These are phyloP conservation scores for Mucor irregularis DNA, from an alignment of 371 early-diverging fungal genomes.

Conservation along the genomic window DNA sequence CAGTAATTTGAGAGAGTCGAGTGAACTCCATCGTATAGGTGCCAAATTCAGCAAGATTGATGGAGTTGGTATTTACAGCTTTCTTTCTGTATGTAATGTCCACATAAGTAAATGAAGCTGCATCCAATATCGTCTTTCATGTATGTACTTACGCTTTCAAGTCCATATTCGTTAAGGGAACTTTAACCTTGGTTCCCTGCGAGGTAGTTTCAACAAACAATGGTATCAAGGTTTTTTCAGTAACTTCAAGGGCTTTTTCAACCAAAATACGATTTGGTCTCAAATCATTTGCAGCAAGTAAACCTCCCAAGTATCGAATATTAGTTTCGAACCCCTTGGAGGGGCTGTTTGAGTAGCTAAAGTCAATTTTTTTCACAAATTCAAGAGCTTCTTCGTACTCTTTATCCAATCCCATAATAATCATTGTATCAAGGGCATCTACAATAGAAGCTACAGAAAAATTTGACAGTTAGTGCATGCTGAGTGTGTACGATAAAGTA, in stretches of 20 bases:
- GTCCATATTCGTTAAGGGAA: slow-evolving; percentile 78
- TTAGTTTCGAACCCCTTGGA: slow-evolving; percentile 72
- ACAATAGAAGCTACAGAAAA: slow-evolving; percentile 62
- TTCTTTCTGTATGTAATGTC: background rate
- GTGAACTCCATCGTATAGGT: slow-evolving; percentile 86
- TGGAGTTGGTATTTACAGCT: background rate
- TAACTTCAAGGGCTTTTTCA: slow-evolving; percentile 73
- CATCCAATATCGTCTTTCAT: background rate
- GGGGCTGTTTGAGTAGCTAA: slow-evolving; percentile 22
- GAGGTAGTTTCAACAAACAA: slow-evolving; percentile 56
- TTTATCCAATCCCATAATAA: slow-evolving; percentile 72
- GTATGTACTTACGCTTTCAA: slow-evolving; percentile 38
- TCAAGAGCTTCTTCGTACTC: slow-evolving; percentile 53
- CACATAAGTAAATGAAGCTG: background rate
- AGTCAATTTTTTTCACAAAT: slow-evolving; percentile 61
- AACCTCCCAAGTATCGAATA: slow-evolving; percentile 75
- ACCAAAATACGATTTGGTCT: slow-evolving; percentile 61
- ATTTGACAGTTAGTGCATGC: background rate
- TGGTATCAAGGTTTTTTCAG: slow-evolving; percentile 64
- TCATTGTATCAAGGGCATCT: slow-evolving; percentile 84
- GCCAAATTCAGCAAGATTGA: slow-evolving; percentile 77
- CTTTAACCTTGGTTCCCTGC: slow-evolving; percentile 52
- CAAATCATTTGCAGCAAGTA: slow-evolving; percentile 63
- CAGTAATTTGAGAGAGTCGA: slow-evolving; percentile 69
- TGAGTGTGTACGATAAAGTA: background rate